Evolutionary conservation across 768 basidiomycete genomes (phyloP).

Genomic region (Boletus pseudopeckii): DNA sequence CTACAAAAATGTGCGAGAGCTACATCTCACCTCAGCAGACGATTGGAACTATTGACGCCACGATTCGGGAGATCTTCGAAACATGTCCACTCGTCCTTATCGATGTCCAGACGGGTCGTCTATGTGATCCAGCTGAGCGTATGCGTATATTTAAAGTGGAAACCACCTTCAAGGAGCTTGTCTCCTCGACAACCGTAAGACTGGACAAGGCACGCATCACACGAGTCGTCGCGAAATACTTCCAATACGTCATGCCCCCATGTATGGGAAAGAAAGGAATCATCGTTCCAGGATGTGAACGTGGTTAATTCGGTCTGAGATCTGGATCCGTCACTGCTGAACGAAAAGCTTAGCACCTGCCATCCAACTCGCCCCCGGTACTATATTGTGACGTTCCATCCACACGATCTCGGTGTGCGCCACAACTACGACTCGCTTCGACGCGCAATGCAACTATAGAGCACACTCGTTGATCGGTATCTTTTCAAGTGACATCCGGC

Average conservation of each 20-base stretch:
- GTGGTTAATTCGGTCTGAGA: background rate
- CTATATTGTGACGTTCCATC: background rate
- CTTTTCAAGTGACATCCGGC: background rate
- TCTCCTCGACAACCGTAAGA: background rate
- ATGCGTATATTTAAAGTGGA: background rate
- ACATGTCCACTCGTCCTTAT: background rate
- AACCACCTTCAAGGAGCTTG: background rate
- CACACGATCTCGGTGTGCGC: background rate
- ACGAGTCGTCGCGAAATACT: background rate
- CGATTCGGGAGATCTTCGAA: background rate
- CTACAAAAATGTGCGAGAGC: background rate
- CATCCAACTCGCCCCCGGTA: background rate
- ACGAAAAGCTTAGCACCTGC: background rate
- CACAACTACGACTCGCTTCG: background rate
- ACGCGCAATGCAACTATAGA: background rate
- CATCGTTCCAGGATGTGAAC: background rate
- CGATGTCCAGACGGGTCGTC: background rate
- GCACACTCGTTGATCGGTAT: background rate
- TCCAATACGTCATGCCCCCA: background rate
- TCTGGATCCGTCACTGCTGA: background rate
- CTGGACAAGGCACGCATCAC: background rate
- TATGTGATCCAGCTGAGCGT: background rate
- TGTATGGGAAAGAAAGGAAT: background rate
- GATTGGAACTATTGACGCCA: background rate
- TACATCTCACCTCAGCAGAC: constrained; percentile 3